These are phyloP conservation scores for Candida dubliniensis DNA, from an alignment of 1,139 yeast species.

Conservation along the genomic window DNA sequence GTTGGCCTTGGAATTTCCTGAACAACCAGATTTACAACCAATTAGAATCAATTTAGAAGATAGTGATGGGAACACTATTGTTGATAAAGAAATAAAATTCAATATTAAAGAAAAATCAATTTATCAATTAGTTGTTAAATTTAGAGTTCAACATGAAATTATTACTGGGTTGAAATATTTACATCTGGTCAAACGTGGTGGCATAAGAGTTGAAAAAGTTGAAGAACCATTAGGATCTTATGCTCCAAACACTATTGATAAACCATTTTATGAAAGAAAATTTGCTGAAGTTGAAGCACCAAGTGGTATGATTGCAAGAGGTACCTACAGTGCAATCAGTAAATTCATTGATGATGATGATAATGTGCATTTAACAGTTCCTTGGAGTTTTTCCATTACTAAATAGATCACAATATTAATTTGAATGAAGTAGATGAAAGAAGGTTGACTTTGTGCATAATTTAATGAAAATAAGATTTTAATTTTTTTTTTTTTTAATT, in stretches of 20 bases:
- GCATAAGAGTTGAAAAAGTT: constrained; percentile 80
- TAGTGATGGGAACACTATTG: constrained; percentile 45
- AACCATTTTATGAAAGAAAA: constrained; percentile 75
- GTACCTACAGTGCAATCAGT: constrained; percentile 76
- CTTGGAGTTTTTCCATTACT: constrained; percentile 84
- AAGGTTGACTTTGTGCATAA: too few species aligned
- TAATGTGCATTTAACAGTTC: constrained; percentile 67
- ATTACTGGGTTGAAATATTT: constrained; percentile 87
- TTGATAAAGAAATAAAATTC: constrained; percentile 57
- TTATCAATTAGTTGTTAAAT: constrained; percentile 71
- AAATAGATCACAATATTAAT: constrained; percentile 30
- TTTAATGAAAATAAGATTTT: too few species aligned
- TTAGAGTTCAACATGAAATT: constrained; percentile 87
- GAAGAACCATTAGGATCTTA: constrained; percentile 90
- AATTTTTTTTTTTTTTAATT: too few species aligned
- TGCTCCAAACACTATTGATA: constrained; percentile 84
- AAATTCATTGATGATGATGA: constrained; percentile 89
- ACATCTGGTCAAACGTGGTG: constrained; percentile 83
- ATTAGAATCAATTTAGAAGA: constrained; percentile 66
- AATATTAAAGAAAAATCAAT: constrained; percentile 76
- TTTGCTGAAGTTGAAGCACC: constrained; percentile 93
- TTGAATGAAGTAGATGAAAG: too few species aligned
- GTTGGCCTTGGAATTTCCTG: constrained; percentile 66
- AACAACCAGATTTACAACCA: constrained; percentile 57
- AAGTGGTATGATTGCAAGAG: constrained; percentile 84